Base-by-base conservation (phyloP, 1,284 basidiomycete genomes). In the Stygiomarasmius scandens region DNA sequence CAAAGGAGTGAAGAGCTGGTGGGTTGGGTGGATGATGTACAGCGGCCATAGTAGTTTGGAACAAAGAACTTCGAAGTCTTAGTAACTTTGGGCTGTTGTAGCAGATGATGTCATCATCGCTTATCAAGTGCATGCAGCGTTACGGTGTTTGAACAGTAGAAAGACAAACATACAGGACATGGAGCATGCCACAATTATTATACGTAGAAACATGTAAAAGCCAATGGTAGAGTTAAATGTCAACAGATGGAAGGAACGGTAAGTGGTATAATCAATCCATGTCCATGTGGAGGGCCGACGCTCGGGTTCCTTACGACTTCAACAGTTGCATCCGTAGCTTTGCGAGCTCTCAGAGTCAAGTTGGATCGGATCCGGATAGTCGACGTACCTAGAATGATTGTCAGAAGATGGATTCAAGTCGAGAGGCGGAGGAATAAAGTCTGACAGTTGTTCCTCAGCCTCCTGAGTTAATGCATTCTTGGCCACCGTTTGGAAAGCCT, bases 401-500 rank as follows among this genome's bases (percentile, higher is more conserved):
- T 69, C 52, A 69, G 67, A 69, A 66, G 36, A 29, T 38, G 38
- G 29, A 47, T 45, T 55, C 32, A 63, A 36, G 45, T 59, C 29
- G 55, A 55, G 54, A 34, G 25, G 76, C 36, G 52, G 36, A 43
- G 32, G 60, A 43, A 49, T 32, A 8, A 27, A 20, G 2, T 82
- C 92, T 67, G 64, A 96, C 93, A 98, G 75, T 72, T 98, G 95
- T 61, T 95, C 94, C 73, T 98, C 96, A 54, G 92, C 90, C 74
- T 98, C 97, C 77, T 98, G 96, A 71, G 95, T 93, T 63, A 99
- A 78, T 2, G 97, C 97, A 71, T 98, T 98, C 88, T 96, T 96
- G 16, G 96, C 96, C 62, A 98, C 96, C 2, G 96, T 98, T 75
- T 98, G 96, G 89, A 99, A 99, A 3, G 97, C 97, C 76, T 98